Conservation (phyloP, 192 early-diverging fungal species). For the Kappamyces sp. region DNA sequence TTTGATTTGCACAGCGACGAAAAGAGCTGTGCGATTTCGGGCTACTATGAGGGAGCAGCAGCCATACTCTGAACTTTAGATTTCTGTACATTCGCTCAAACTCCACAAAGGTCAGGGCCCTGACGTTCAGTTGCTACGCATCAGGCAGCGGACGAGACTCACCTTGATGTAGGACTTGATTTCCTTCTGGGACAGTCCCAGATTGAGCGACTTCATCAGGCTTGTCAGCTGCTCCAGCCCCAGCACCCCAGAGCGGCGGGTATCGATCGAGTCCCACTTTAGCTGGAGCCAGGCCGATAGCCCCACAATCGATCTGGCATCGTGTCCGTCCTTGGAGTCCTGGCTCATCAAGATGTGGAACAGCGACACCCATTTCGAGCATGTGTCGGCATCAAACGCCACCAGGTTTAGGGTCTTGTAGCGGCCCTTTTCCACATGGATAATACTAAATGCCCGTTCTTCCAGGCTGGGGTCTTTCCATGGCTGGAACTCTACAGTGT, state of each 20-base stretch:
- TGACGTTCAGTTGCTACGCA: constrained; percentile 1
- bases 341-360: constrained; percentile 45
- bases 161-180: constrained; percentile 58
- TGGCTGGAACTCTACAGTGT: constrained; percentile 48
- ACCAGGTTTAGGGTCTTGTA: constrained; percentile 53
- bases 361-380: constrained; percentile 39
- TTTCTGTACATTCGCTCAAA: constrained; percentile 60
- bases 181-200: constrained; percentile 55
- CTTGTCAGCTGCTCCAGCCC: constrained; percentile 43
- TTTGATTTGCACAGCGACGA: constrained; percentile 27
- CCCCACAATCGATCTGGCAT: constrained; percentile 15
- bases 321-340: constrained; percentile 19
- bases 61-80: constrained; percentile 41
- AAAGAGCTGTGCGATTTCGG: constrained; percentile 57
- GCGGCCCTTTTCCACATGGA: constrained; percentile 37
- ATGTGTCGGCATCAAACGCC: constrained; percentile 34
- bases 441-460: constrained; percentile 44
- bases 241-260: constrained; percentile 19
- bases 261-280: constrained; percentile 40
- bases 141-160: not conserved
- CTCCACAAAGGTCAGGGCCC: constrained; percentile 38
- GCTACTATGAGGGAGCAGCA: not conserved
- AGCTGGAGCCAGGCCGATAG: constrained; percentile 35
- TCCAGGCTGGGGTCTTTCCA: constrained; percentile 37
- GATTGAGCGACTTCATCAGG: constrained; percentile 52